A percentile compares a stretch with the other conserved stretches of the same genome.
Evolutionary conservation across 768 basidiomycete species (phyloP).

Genomic region (Calocybe cyanea): DNA sequence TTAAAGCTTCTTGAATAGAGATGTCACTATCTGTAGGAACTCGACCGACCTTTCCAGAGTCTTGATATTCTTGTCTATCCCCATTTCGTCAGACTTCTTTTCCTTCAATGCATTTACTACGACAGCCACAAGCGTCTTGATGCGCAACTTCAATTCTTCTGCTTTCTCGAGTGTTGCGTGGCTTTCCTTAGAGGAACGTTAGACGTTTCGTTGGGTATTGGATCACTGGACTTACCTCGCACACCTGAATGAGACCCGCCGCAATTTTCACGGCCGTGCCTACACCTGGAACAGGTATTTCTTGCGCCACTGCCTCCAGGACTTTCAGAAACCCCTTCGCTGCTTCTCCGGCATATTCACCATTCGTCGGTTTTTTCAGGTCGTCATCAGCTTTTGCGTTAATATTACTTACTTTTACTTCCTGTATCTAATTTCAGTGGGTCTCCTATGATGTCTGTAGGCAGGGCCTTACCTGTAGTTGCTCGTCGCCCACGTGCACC

Average conservation of each 20-base stretch:
- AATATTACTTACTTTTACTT: too few relatives aligned
- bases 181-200: neutral
- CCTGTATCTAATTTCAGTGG: too few relatives aligned
- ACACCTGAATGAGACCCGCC: slow-evolving; percentile 6
- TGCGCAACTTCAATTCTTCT: slow-evolving; percentile 8
- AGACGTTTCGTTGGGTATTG: neutral
- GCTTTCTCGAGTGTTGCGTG: slow-evolving; percentile 4
- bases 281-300: slow-evolving; percentile 7
- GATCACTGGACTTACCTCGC: slow-evolving; percentile 6
- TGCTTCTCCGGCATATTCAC: slow-evolving; percentile 9
- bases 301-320: slow-evolving; percentile 4
- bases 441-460: too few relatives aligned
- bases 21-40: slow-evolving; percentile 1
- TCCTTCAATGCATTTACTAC: slow-evolving; percentile 10
- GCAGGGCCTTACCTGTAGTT: too few relatives aligned
- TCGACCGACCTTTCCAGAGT: slow-evolving; percentile 1
- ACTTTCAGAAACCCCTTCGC: slow-evolving; percentile 6
- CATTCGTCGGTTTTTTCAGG: neutral
- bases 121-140: slow-evolving; percentile 3
- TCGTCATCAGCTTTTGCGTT: too few relatives aligned
- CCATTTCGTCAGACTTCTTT: neutral
- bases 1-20: too few relatives aligned
- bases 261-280: slow-evolving; percentile 1
- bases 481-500: too few relatives aligned
- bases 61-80: neutral